A percentile compares a stretch with the other conserved stretches of the same genome.
phyloP scores from a whole-genome alignment of 2,329 filamentous ascomycete species.

The Penicillium psychrosexuale region DNA sequence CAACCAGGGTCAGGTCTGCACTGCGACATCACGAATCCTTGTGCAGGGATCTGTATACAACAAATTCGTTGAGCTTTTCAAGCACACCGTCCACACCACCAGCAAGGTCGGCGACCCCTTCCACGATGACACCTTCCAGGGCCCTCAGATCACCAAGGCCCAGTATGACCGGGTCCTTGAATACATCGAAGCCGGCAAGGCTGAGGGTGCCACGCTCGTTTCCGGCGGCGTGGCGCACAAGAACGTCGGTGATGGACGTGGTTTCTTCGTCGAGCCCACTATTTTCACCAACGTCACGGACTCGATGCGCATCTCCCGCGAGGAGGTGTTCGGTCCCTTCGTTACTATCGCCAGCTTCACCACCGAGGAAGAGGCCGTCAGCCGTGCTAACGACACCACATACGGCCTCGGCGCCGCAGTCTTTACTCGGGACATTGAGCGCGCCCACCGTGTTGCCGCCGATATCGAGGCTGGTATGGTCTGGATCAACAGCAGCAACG shows the following conservation, averaged over 20 bases:
- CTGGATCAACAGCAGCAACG: constrained; percentile 62
- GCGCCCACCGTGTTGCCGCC: constrained; percentile 55
- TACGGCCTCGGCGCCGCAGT: constrained; percentile 37
- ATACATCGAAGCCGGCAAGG: constrained; percentile 67
- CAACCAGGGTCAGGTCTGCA: constrained; percentile 65
- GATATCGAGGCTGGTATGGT: constrained; percentile 67
- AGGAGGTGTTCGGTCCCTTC: constrained; percentile 64
- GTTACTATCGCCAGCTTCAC: constrained; percentile 58
- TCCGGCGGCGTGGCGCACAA: constrained; percentile 61
- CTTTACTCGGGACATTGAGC: constrained; percentile 56
- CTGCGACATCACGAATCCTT: constrained; percentile 61
- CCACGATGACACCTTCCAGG: constrained; percentile 38
- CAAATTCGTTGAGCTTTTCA: constrained; percentile 33
- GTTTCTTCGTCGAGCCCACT: constrained; percentile 63
- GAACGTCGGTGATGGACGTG: constrained; percentile 54
- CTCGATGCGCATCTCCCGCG: constrained; percentile 57
- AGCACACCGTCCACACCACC: constrained; percentile 30
- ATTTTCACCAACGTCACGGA: constrained; percentile 58
- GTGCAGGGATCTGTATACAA: constrained; percentile 53
- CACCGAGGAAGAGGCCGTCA: constrained; percentile 57
- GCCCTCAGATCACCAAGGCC: constrained; percentile 37
- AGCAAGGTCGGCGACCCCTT: constrained; percentile 39
- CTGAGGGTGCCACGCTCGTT: constrained; percentile 65
- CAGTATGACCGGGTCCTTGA: constrained; percentile 55
- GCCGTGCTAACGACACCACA: constrained; percentile 55